Conservation (phyloP, 257 asterid species). For the Plectranthus barbatus region DNA sequence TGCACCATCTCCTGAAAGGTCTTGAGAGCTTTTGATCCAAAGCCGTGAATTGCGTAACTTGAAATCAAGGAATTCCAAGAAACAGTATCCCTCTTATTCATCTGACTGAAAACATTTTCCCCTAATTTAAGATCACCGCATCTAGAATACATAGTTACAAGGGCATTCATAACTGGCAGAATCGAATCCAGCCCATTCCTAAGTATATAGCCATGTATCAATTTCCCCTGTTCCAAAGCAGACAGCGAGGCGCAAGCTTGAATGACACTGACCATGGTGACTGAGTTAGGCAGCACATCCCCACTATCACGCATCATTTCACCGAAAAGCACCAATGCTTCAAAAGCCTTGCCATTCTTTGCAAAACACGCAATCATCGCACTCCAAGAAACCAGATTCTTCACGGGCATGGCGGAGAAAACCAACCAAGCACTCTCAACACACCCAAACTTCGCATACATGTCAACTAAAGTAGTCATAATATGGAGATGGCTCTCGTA, state of each 20-base stretch:
- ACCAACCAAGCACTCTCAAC: conserved; percentile 47
- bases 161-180: conserved; percentile 73
- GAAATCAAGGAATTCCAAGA: conserved; percentile 91
- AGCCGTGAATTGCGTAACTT: conserved; percentile 66
- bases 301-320: conserved; percentile 49
- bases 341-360: conserved; percentile 57
- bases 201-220: conserved; percentile 66
- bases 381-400: conserved; percentile 87
- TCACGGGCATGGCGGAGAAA: conserved; percentile 50
- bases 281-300: conserved; percentile 67
- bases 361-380: conserved; percentile 82
- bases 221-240: conserved; percentile 83
- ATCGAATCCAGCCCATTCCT: conserved; percentile 74
- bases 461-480: conserved; percentile 83
- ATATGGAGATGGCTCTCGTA: conserved; percentile 57
- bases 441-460: conserved; percentile 68
- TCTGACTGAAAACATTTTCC: conserved; percentile 47
- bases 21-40: conserved; percentile 53
- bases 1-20: conserved; percentile 55
- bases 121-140: conserved; percentile 64
- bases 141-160: conserved; percentile 71
- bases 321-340: conserved; percentile 59
- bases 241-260: conserved; percentile 80
- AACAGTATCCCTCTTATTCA: conserved; percentile 56
- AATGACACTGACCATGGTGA: conserved; percentile 88